phyloP scores from a whole-genome alignment of 2,329 filamentous ascomycete species.

The Apiospora marii region DNA sequence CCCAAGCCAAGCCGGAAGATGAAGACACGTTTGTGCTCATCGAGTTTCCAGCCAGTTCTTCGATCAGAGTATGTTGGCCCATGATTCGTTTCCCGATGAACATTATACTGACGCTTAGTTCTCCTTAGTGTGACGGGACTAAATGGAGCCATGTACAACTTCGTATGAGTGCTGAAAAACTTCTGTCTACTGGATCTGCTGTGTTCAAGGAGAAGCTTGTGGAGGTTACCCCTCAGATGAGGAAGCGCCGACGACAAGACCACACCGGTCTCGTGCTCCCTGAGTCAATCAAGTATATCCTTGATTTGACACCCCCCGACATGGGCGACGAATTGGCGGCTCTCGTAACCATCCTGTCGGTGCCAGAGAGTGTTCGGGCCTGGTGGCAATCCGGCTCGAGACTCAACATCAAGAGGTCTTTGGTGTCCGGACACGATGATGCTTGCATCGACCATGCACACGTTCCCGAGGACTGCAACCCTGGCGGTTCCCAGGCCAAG shows the following conservation, averaged over 20 bases:
- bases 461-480: slow-evolving; percentile 31
- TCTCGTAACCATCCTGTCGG: slow-evolving; percentile 64
- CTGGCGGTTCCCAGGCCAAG: neutral
- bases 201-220: slow-evolving; percentile 52
- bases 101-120: neutral
- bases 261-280: neutral
- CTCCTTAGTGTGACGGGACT: slow-evolving; percentile 44
- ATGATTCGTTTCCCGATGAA: slow-evolving; percentile 30
- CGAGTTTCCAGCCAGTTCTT: slow-evolving; percentile 40
- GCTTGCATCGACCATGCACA: slow-evolving; percentile 35
- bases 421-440: slow-evolving; percentile 59
- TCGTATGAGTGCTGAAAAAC: slow-evolving; percentile 54
- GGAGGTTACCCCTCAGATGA: slow-evolving; percentile 39
- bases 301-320: slow-evolving; percentile 69
- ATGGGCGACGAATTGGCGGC: slow-evolving; percentile 70
- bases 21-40: slow-evolving; percentile 57
- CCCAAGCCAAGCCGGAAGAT: neutral
- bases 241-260: neutral
- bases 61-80: neutral
- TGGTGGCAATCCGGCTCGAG: slow-evolving; percentile 57
- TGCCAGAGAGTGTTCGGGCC: slow-evolving; percentile 60
- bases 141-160: slow-evolving; percentile 47
- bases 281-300: slow-evolving; percentile 60
- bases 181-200: slow-evolving; percentile 54
- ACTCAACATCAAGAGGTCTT: slow-evolving; percentile 46